Evolutionary conservation across 2,329 filamentous ascomycete species (phyloP), one percentile per base, ranked within the genome.

Genomic region (Ustilaginoidea virens): DNA sequence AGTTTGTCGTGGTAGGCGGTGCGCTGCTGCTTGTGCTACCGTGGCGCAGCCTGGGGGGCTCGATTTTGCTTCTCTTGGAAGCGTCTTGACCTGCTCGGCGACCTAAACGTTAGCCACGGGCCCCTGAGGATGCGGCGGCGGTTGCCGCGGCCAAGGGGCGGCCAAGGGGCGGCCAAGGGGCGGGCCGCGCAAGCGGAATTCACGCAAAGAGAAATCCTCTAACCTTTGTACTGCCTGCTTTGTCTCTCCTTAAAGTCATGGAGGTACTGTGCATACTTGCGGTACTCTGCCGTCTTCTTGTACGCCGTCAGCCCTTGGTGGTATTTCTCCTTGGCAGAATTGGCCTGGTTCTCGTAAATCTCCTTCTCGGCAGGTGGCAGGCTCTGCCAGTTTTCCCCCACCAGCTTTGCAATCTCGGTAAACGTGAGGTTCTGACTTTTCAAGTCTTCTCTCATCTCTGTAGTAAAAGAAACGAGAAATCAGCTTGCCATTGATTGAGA

Each of bases 331-430:
- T 87, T 87, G 16, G 76, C 75, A 11, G 64, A 53, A 34, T 75
- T 74, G 15, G 80, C 80, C 44, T 80, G 72, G 22, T 65, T 66
- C 48, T 87, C 80, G 40, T 69, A 87, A 0, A 66, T 62, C 44
- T 83, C 80, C 43, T 80, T 80, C 39, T 80, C 74, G 1, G 59
- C 52, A 1, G 70, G 61, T 2, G 69, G 60, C 7, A 87, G 53
- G 29, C 70, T 74, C 46, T 87, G 80, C 80, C 80, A 87, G 44
- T 79, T 71, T 45, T 87, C 80, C 5, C 80, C 80, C 1, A 86
- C 80, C 1, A 83, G 57, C 44, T 86, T 86, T 8, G 80, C 80
- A 37, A 87, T 85, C 43, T 86, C 80, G 2, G 80, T 85, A 42
- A 90, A 90, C 1, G 75, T 79, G 4, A 87, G 55, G 27, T 78